Conservation (phyloP, 148 eudicot species). For the Silene latifolia region DNA sequence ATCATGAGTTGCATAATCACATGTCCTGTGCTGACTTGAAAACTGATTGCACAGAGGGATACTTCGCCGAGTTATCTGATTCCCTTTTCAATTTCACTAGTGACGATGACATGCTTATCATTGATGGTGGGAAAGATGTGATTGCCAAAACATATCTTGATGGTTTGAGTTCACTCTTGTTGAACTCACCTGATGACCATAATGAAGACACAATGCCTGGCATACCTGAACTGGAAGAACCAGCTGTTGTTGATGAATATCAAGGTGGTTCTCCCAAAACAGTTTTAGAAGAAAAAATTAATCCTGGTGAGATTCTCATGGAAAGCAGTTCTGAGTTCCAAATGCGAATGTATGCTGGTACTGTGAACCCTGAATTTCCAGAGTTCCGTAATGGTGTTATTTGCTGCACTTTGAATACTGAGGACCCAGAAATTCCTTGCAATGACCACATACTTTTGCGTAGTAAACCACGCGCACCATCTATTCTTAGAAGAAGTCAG, state of each 20-base stretch:
- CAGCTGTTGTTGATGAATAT: slow-evolving; percentile 21
- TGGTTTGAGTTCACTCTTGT: slow-evolving; percentile 44
- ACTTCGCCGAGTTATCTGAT: slow-evolving; percentile 34
- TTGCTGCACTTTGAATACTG: slow-evolving; percentile 66
- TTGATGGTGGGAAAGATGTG: slow-evolving; percentile 48
- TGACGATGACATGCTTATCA: slow-evolving; percentile 42
- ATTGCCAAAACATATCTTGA: slow-evolving; percentile 30
- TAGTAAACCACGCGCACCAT: slow-evolving; percentile 24
- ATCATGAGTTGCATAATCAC: slow-evolving; percentile 29
- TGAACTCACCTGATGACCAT: slow-evolving; percentile 43
- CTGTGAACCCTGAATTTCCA: slow-evolving; percentile 29
- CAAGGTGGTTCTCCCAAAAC: slow-evolving; percentile 24
- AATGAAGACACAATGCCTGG: slow-evolving; percentile 30
- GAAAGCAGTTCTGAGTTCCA: slow-evolving; percentile 31
- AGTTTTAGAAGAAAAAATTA: slow-evolving; percentile 22
- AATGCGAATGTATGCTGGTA: slow-evolving; percentile 32
- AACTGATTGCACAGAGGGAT: slow-evolving; percentile 33
- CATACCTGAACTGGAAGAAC: slow-evolving; percentile 31
- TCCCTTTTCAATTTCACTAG: slow-evolving; percentile 32
- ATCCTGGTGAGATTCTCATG: slow-evolving; percentile 1
- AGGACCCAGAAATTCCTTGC: slow-evolving; percentile 78
- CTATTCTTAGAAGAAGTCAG: slow-evolving; percentile 29
- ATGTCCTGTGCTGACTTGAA: slow-evolving; percentile 28
- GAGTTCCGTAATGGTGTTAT: slow-evolving; percentile 41
- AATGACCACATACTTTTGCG: slow-evolving; percentile 76